These are phyloP conservation scores for Chloris gayana DNA, from an alignment of 176 grass and related monocot genomes.

Conservation along the genomic window DNA sequence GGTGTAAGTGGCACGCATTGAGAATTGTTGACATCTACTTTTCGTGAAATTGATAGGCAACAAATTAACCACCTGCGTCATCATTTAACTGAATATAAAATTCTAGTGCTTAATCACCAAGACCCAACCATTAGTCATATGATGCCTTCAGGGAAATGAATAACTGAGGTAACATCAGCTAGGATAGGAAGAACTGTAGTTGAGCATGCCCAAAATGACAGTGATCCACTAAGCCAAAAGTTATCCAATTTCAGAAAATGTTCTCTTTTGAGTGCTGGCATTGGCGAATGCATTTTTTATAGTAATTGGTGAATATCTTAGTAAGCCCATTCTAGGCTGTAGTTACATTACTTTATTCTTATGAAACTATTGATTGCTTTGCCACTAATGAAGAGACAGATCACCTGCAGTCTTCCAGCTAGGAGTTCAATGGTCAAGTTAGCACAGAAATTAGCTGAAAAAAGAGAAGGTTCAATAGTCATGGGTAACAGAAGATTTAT, in stretches of 20 bases:
- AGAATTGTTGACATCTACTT: slow-evolving; percentile 42
- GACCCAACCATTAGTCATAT: slow-evolving; percentile 52
- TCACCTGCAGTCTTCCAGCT: neutral
- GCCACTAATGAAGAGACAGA: neutral
- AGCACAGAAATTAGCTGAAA: neutral
- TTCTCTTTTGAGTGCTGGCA: neutral
- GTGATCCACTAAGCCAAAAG: neutral
- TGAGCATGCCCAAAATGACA: neutral
- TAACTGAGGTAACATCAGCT: slow-evolving; percentile 44
- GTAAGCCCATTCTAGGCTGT: too few species aligned
- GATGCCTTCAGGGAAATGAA: slow-evolving; percentile 31
- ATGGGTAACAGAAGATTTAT: neutral
- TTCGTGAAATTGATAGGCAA: slow-evolving; percentile 46
- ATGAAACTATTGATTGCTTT: neutral
- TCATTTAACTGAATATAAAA: slow-evolving; percentile 55
- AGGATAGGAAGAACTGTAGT: slow-evolving; percentile 42
- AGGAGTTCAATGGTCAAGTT: neutral
- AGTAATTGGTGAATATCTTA: too few species aligned
- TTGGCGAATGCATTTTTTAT: too few species aligned
- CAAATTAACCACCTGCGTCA: slow-evolving; percentile 39
- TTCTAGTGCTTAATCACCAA: slow-evolving; percentile 63
- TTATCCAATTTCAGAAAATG: neutral
- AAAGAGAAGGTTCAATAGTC: neutral
- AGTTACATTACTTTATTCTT: too few species aligned
- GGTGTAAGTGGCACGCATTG: slow-evolving; percentile 50